Base-by-base conservation (phyloP, 2,329 filamentous ascomycete genomes). In the Phialemonium atrogriseum region DNA sequence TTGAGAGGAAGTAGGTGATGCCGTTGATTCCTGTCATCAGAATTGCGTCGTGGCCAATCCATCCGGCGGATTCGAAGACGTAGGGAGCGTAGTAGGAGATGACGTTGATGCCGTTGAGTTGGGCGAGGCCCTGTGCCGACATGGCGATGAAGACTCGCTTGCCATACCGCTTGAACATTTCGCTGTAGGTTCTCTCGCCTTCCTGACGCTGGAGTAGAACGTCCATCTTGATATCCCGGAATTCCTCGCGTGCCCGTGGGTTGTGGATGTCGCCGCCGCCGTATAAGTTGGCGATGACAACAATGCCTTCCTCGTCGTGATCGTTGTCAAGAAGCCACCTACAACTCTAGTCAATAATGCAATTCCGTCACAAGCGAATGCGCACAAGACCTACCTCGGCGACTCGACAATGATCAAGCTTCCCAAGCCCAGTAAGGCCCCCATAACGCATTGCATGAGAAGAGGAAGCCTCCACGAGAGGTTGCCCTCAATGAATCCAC, bases 61-160 rank as follows among this genome's bases (percentile, higher is more conserved):
- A 96, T n/a, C 91, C 89, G 22, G 91, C 91, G 37, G 88, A 88
- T 59, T 95, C 88, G 49, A 98, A 96, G 11, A 96, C 89, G 34
- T 93, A 77, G 0, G 91, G 91, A 1, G 91, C 91, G 53, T 98
- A 98, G 68, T 96, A 98, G 2, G 89, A 96, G 42, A 98, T 98
- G 54, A 98, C 91, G 60, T 98, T 98, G 65, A 98, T 98, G 43
- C 91, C 91, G 62, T 96, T 96, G 33, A 98, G 76, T 60, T 98
- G 91, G 17, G 91, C 91, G 43, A 98, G 75, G 5, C 80, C 87
- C 59, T 96, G 91, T 4, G 91, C 91, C 20, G 89, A 96, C 91
- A 96, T 96, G 60, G 91, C 91, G 54, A 96, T 96, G 51, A 96
- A 86, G 43, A 96, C 89, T 32, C 91, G 85, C 49, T 83, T 91